Percentiles rank a stretch among this genome's conserved stretches.
phyloP scores from a whole-genome alignment of 169 alveolate species.

The Eimeria acervulina region DNA sequence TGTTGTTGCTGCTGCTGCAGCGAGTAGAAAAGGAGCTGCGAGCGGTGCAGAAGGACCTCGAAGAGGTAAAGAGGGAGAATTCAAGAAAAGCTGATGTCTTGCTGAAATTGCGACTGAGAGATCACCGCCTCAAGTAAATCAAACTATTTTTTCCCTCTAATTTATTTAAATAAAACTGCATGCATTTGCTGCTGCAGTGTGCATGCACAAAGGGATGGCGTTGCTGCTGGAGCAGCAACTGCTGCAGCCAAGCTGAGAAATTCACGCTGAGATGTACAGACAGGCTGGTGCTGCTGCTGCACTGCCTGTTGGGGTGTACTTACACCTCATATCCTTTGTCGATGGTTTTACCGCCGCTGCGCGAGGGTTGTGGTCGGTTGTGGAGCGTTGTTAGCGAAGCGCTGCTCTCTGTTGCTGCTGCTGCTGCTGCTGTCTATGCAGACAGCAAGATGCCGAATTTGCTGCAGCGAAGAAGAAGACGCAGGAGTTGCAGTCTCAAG shows the following conservation, averaged over 20 bases:
- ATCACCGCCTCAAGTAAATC: constrained; percentile 66
- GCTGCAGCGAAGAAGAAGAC: constrained; percentile 58
- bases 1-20: constrained; percentile 7
- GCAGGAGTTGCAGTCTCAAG: constrained; percentile 7
- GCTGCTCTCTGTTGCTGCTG: not conserved
- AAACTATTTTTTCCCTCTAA: too few relatives aligned
- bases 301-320: too few relatives aligned
- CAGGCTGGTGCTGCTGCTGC: too few relatives aligned
- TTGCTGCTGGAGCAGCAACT: too few relatives aligned
- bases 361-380: too few relatives aligned
- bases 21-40: constrained; percentile 57
- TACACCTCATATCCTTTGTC: too few relatives aligned
- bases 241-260: not conserved
- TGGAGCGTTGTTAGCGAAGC: not conserved
- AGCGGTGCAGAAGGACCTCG: constrained; percentile 3
- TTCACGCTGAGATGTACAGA: not conserved
- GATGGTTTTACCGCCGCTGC: too few relatives aligned
- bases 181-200: too few relatives aligned
- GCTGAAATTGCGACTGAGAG: constrained; percentile 57
- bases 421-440: not conserved
- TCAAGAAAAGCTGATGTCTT: constrained; percentile 33
- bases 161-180: too few relatives aligned
- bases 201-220: too few relatives aligned
- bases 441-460: constrained; percentile 46
- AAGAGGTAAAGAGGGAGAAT: constrained; percentile 35